These are phyloP conservation scores for Cladobotryum protrusum DNA, from an alignment of 2,329 filamentous ascomycete genomes.

Conservation along the genomic window DNA sequence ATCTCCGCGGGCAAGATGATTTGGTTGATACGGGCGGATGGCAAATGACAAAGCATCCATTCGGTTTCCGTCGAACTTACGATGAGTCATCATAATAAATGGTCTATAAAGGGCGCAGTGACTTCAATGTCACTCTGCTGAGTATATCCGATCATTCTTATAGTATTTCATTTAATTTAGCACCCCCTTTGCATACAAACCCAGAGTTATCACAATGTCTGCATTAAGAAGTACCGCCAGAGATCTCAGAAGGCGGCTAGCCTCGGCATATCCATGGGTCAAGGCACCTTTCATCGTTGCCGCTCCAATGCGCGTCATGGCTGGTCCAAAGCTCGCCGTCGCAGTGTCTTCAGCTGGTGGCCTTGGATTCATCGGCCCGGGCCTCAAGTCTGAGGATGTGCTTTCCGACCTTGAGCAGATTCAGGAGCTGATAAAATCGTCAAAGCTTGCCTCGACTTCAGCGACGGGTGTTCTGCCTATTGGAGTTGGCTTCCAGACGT, in stretches of 20 bases:
- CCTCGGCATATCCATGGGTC: conserved; percentile 21
- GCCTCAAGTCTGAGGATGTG: conserved; percentile 26
- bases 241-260: conserved; percentile 7
- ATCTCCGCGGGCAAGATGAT: too few species aligned
- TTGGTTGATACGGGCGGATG: too few species aligned
- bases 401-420: conserved; percentile 25
- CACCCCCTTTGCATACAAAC: too few species aligned
- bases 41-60: too few species aligned
- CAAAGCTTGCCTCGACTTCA: conserved; percentile 8
- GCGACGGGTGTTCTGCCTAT: conserved; percentile 25
- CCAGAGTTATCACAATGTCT: conserved; percentile 3
- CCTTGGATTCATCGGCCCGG: conserved; percentile 45
- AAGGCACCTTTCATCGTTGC: conserved; percentile 47
- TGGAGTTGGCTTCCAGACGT: conserved; percentile 42
- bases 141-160: too few species aligned
- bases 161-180: too few species aligned
- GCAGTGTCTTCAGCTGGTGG: conserved; percentile 67
- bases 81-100: too few species aligned
- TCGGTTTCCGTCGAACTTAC: too few species aligned
- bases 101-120: too few species aligned
- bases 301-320: conserved; percentile 65
- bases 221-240: background rate
- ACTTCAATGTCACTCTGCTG: too few species aligned
- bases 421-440: conserved; percentile 16
- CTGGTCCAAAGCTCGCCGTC: conserved; percentile 48